Base-by-base conservation (phyloP, 164 flowering plant genomes). In the Vitis rupestris region DNA sequence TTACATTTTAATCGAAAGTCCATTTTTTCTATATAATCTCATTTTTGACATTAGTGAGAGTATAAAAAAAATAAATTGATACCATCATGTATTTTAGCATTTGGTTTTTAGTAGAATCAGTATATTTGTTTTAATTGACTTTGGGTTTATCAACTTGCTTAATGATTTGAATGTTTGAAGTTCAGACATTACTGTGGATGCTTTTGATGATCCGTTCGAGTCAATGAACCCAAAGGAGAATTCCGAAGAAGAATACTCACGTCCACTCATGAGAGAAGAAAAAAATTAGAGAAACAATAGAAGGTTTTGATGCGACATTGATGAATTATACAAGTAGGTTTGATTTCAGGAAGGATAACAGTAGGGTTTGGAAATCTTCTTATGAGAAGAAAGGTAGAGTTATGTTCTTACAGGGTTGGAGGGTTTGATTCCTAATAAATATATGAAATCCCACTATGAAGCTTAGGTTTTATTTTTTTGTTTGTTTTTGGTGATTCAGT, bases 351-450 rank as follows among this genome's bases (percentile, higher is more conserved):
- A 63, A 53, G 68, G 75, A 71, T 23, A 64, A 60, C 61, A 50
- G 51, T 23, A 49, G 51, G 37, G 37, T 52, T 19, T 63, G 49
- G 57, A 64, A 44, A 63, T 75, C 75, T 9, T 65, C 80, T 62
- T 53, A 62, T 4, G 69, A 74, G 19, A 73, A 69, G 31, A 68
- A 77, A 73, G 85, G 84, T 82, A 73, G 4, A 8, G 10, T 53
- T 11, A 15, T 50, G 37, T 65, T 44, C 10, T 64, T 9, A 5
- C 27, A 23, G 27, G 27, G 27, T 23, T 23, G 27, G 2, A 23
- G 2, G 27, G 27, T 23, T 23, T 23, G 27, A 23, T 23, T 23
- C 2, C 2, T 23, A 23, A 23, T 23, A 23, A 23, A 23, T 23
- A 23, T 23, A 23, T 23, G 27, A 23, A 23, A 23, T 23, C 27